Conservation (phyloP, 2,329 filamentous ascomycete genomes). For the Colletotrichum paranaense region DNA sequence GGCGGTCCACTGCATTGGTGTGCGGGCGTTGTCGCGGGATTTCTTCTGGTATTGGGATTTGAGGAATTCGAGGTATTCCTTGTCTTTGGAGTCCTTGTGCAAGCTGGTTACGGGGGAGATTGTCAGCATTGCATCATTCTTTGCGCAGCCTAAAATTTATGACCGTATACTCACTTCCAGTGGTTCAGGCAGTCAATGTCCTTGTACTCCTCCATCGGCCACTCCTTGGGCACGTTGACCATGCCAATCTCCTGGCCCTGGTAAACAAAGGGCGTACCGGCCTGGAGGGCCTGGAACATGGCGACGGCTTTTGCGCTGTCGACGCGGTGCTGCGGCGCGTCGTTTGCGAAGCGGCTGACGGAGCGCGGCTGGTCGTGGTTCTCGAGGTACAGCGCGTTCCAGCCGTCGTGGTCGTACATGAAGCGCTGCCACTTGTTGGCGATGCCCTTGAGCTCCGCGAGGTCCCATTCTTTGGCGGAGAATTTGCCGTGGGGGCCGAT, state of each 20-base stretch:
- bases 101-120: slow-evolving; percentile 40
- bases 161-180: slow-evolving; percentile 51
- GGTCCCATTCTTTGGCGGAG: slow-evolving; percentile 54
- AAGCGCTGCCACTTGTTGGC: slow-evolving; percentile 69
- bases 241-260: slow-evolving; percentile 78
- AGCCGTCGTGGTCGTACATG: slow-evolving; percentile 69
- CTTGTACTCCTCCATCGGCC: slow-evolving; percentile 74
- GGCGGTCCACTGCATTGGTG: slow-evolving; percentile 79
- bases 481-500: slow-evolving; percentile 57
- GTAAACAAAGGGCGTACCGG: slow-evolving; percentile 75
- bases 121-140: neutral
- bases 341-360: slow-evolving; percentile 66
- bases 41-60: slow-evolving; percentile 64
- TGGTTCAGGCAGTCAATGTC: slow-evolving; percentile 71
- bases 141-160: too few relatives aligned
- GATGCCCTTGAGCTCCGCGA: slow-evolving; percentile 63
- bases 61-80: slow-evolving; percentile 49
- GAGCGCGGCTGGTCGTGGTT: slow-evolving; percentile 74
- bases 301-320: slow-evolving; percentile 70
- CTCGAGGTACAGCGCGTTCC: slow-evolving; percentile 74
- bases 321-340: slow-evolving; percentile 59
- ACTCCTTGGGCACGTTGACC: slow-evolving; percentile 70
- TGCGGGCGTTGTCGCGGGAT: slow-evolving; percentile 76
- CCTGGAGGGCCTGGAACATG: slow-evolving; percentile 65
- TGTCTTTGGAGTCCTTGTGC: slow-evolving; percentile 51